Conservation (phyloP, 257 asterid species). For the Ocimum tenuiflorum region DNA sequence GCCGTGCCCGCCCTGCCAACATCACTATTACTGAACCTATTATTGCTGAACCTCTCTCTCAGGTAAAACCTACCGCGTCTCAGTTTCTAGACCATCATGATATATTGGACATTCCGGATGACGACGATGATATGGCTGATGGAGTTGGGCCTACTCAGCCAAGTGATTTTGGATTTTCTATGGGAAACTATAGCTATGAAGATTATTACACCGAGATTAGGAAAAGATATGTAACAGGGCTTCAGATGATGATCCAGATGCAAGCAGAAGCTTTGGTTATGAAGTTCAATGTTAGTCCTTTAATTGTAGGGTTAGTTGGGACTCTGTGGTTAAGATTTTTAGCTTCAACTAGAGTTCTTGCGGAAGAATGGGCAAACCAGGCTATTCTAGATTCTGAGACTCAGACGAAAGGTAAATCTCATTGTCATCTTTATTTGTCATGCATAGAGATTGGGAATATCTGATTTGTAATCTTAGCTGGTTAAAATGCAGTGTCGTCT, state of each 20-base stretch:
- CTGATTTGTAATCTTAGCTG: too few species aligned
- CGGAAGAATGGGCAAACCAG: slow-evolving; percentile 69
- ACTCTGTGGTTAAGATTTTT: slow-evolving; percentile 63
- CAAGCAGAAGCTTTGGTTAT: slow-evolving; percentile 74
- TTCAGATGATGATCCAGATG: slow-evolving; percentile 68
- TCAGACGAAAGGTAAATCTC: slow-evolving; percentile 50
- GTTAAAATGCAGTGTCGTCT: too few species aligned
- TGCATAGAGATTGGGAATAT: too few species aligned
- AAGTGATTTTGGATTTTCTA: slow-evolving; percentile 47
- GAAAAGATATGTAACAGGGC: slow-evolving; percentile 52
- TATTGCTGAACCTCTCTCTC: slow-evolving; percentile 39
- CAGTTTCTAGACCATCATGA: slow-evolving; percentile 31
- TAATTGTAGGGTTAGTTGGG: slow-evolving; percentile 53
- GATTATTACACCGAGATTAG: slow-evolving; percentile 49
- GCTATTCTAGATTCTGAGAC: slow-evolving; percentile 54
- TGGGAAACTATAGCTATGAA: slow-evolving; percentile 26
- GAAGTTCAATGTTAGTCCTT: slow-evolving; percentile 54
- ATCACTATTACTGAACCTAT: slow-evolving; percentile 27
- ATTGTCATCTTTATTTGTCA: background rate
- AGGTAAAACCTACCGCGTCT: slow-evolving; percentile 31
- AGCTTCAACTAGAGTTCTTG: slow-evolving; percentile 45
- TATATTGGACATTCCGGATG: slow-evolving; percentile 13
- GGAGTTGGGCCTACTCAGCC: slow-evolving; percentile 47
- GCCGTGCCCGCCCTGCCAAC: slow-evolving; percentile 27
- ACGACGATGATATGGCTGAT: slow-evolving; percentile 25